Evolutionary conservation across 495 filamentous ascomycete genomes (phyloP), one percentile per base, ranked within the genome.

Genomic region (Aspergillus baeticus): DNA sequence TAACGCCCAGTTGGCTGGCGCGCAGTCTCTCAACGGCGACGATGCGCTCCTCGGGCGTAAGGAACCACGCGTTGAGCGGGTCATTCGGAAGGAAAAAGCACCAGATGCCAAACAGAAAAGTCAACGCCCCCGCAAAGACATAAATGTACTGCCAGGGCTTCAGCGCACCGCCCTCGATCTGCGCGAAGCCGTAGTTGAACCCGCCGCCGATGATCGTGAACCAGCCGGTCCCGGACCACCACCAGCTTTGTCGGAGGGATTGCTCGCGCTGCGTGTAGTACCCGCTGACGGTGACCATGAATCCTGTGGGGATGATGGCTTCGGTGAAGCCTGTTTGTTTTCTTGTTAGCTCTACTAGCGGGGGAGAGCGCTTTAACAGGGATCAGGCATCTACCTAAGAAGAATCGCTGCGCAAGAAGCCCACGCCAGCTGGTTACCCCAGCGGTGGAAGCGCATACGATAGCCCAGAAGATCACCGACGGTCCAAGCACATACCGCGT

Each of bases 211-310:
- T 80, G 55, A 89, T 85, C 14, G 83, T 88, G 70, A 85, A 89
- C 57, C 82, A 75, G 7, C 84, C 86, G 0, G 83, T 87, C 1
- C 76, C 76, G 29, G 81, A 84, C 62, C 87, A 88, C 86, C 86
- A 90, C 82, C 82, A 87, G 36, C 77, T 79, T 59, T 88, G 86
- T 13, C 86, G 75, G 20, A 88, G 69, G 10, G 83, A 75, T 61
- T 89, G 86, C 59, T 90, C 87, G 15, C 73, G 57, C 67, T 89
- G 85, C 1, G 84, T 88, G 59, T 89, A 90, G 62, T 83, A 88
- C 1, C 82, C 72, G 54, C 75, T 80, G 23, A 87, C 70, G 54
- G 86, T 85, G 31, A 73, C 77, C 83, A 88, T 88, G 69, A 88
- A 89, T 1, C 77, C 80, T 0, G 87, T 88, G 0, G 85, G 85